Conservation (phyloP, 2,329 filamentous ascomycete genomes). For the Shiraia bambusicola region DNA sequence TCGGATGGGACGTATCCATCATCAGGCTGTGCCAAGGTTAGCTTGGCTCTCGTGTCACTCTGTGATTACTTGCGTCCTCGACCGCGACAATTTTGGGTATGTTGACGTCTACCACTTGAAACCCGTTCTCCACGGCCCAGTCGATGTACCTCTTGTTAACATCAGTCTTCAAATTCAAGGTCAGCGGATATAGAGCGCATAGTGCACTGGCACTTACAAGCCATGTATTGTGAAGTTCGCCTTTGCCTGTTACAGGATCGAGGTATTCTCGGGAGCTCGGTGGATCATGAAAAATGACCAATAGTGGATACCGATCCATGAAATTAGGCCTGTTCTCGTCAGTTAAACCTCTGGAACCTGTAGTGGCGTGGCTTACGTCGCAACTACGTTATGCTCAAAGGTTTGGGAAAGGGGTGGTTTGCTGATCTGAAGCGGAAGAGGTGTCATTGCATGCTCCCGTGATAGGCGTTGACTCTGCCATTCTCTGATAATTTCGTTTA, state of each 20-base stretch:
- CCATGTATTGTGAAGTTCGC: constrained; percentile 85
- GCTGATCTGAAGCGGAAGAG: constrained; percentile 77
- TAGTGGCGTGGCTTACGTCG: constrained; percentile 56
- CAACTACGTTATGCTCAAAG: constrained; percentile 83
- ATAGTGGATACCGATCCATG: constrained; percentile 63
- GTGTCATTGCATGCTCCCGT: constrained; percentile 74
- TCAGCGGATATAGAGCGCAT: constrained; percentile 46
- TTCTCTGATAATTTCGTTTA: constrained; percentile 78
- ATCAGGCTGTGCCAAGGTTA: constrained; percentile 15
- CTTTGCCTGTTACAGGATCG: constrained; percentile 60
- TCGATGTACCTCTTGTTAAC: constrained; percentile 76
- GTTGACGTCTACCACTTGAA: constrained; percentile 88
- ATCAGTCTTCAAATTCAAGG: constrained; percentile 66
- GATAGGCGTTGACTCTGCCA: constrained; percentile 73
- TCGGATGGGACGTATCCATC: constrained; percentile 50
- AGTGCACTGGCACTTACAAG: constrained; percentile 63
- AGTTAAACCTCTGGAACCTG: background rate
- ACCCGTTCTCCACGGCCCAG: constrained; percentile 76
- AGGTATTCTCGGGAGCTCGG: constrained; percentile 47
- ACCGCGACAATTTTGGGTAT: constrained; percentile 75
- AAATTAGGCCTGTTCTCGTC: constrained; percentile 59
- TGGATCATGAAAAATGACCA: constrained; percentile 91
- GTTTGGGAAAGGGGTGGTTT: constrained; percentile 70
- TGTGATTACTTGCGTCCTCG: constrained; percentile 54
- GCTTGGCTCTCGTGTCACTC: background rate